Conservation (phyloP, 1,284 basidiomycete genomes). For the Schizophyllum amplum region DNA sequence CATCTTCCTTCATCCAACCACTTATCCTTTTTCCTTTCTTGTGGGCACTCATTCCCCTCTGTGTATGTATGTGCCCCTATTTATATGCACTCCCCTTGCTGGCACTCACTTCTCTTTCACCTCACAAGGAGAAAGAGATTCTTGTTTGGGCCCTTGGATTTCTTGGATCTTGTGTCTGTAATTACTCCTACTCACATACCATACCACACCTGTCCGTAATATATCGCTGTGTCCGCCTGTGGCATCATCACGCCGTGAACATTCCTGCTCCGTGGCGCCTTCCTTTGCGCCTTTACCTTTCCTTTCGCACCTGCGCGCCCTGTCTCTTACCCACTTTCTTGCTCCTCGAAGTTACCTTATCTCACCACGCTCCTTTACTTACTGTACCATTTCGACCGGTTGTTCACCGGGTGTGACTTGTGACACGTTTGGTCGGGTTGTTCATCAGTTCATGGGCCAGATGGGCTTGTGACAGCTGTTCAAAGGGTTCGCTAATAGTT, state of each 20-base stretch:
- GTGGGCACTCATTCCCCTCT: neutral
- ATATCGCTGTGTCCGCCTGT: too few relatives aligned
- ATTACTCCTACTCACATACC: neutral
- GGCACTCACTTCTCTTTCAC: neutral
- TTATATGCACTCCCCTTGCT: neutral
- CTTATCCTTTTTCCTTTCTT: neutral
- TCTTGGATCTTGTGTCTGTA: neutral
- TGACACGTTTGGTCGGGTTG: too few relatives aligned
- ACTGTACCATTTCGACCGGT: too few relatives aligned
- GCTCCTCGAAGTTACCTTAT: neutral
- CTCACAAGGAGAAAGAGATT: neutral
- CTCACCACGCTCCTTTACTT: neutral
- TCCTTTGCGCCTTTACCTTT: neutral
- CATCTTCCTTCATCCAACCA: neutral
- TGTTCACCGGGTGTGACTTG: too few relatives aligned
- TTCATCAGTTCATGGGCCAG: too few relatives aligned
- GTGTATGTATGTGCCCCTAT: neutral
- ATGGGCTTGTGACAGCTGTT: too few relatives aligned
- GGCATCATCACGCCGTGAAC: too few relatives aligned
- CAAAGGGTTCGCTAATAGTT: too few relatives aligned
- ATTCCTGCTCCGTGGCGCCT: too few relatives aligned
- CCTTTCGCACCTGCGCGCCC: neutral
- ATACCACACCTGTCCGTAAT: neutral
- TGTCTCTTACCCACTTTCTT: too few relatives aligned
- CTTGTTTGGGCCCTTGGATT: neutral